Base-by-base conservation (phyloP, 805 yeast species). In the Saccharomycopsis microspora region DNA sequence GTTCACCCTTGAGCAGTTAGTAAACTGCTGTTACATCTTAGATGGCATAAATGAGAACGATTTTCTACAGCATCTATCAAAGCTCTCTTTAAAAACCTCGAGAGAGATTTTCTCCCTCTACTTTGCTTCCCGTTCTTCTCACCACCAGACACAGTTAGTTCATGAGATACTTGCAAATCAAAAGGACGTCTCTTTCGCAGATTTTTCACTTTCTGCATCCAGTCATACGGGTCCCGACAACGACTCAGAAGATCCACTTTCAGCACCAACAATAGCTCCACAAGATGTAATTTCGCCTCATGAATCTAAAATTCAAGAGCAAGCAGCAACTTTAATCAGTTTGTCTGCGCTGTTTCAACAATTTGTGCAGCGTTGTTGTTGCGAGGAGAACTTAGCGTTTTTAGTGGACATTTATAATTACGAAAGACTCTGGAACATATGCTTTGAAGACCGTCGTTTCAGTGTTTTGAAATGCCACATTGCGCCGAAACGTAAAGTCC, bases 381-480 rank as follows among this genome's bases (percentile, higher is more conserved):
- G 51, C 40, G 46, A 49, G 32, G 53, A 49, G 28, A 46, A 48
- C 29, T 42, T 49, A 5, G 42, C 30, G 32, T 49, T 49, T 33
- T 36, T 49, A 33, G 38, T 49, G 7, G 53, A 49, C 27, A 49
- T 49, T 31, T 47, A 49, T 36, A 49, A 49, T 32, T 49, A 49
- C 37, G 53, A 49, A 41, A 28, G 38, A 37, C 28, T 49, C 9
- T 49, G 53, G 53, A 49, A 49, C 32, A 27, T 43, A 7, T 43
- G 51, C 41, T 49, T 49, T 35, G 28, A 32, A 9, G 35, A 47
- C 31, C 34, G 43, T 33, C 45, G 52, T 5, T 46, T 42, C 42
- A 42, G 44, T 29, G 42, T 46, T 8, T 41, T 49, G 4, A 49
- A 46, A 38, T 49, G 53, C 37, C 30, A 44, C 36, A 35, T 47